phyloP scores from a whole-genome alignment of 495 filamentous ascomycete genomes.

The Sphaerosporella brunnea region DNA sequence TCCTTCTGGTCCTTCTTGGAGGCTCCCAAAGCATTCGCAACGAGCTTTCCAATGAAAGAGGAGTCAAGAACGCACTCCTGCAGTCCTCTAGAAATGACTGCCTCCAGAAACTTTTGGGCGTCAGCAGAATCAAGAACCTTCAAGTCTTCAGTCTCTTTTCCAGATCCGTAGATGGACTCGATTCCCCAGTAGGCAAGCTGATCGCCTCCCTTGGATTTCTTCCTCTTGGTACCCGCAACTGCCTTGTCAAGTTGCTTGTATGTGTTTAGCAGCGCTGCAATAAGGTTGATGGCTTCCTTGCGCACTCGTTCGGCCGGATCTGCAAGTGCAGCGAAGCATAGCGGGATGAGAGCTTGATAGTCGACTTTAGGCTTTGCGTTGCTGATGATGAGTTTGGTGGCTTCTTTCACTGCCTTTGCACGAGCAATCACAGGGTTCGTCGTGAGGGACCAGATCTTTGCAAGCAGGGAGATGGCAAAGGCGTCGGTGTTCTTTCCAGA shows the following conservation, averaged over 20 bases:
- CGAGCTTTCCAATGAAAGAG: conserved; percentile 39
- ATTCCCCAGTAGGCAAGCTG: conserved; percentile 32
- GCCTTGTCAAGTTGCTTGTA: conserved; percentile 23
- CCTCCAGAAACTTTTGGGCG: conserved; percentile 40
- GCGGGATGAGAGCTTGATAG: conserved; percentile 61
- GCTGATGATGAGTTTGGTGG: conserved; percentile 37
- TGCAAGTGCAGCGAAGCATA: conserved; percentile 50
- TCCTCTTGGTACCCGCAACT: conserved; percentile 27
- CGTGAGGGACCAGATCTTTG: conserved; percentile 49
- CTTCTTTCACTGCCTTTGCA: conserved; percentile 45
- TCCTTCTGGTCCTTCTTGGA: conserved; percentile 19
- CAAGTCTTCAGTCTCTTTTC: conserved; percentile 33
- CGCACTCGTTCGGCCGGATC: conserved; percentile 60
- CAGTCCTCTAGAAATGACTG: conserved; percentile 46
- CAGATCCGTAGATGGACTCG: conserved; percentile 40
- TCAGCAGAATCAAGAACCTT: conserved; percentile 43
- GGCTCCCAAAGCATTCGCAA: conserved; percentile 36
- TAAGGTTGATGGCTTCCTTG: conserved; percentile 49
- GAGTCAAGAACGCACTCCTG: conserved; percentile 71
- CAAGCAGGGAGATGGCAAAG: conserved; percentile 59
- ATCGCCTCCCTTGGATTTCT: conserved; percentile 19
- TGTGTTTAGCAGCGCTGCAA: conserved; percentile 30
- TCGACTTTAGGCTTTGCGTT: conserved; percentile 37
- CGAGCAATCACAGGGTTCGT: conserved; percentile 48
- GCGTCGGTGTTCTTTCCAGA: conserved; percentile 36